These are phyloP conservation scores for Erodium trifolium DNA, from an alignment of 441 rosid species.

Conservation along the genomic window DNA sequence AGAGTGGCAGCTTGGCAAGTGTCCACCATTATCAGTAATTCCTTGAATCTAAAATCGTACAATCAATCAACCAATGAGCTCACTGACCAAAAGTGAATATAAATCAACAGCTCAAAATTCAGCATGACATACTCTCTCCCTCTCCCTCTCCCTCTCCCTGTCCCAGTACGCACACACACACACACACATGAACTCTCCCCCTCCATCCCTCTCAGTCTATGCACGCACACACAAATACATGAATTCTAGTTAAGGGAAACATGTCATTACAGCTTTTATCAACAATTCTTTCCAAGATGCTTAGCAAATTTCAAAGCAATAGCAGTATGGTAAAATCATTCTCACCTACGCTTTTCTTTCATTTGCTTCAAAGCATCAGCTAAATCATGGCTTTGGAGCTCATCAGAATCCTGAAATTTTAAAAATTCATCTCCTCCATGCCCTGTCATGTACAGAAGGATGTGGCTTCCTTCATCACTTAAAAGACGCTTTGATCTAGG, in stretches of 20 bases:
- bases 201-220: background rate
- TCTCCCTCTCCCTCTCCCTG: background rate
- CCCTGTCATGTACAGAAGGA: conserved; percentile 97
- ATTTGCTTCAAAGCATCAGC: conserved; percentile 99
- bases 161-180: background rate
- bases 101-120: conserved; percentile 8
- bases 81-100: conserved; percentile 1
- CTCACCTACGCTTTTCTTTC: conserved; percentile 86
- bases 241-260: background rate
- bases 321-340: conserved; percentile 12
- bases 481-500: conserved; percentile 96
- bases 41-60: conserved; percentile 65
- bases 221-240: background rate
- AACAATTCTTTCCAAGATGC: background rate
- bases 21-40: conserved; percentile 91
- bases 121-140: background rate
- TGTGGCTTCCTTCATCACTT: conserved; percentile 98
- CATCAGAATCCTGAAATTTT: conserved; percentile 97
- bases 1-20: conserved; percentile 99
- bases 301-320: conserved; percentile 14
- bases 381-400: conserved; percentile 97
- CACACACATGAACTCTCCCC: background rate
- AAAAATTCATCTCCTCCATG: conserved; percentile 96
- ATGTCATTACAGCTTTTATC: background rate
- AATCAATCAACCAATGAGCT: conserved; percentile 19